These are phyloP conservation scores for Thymus quinquecostatus DNA, from an alignment of 257 asterid species.

Conservation along the genomic window DNA sequence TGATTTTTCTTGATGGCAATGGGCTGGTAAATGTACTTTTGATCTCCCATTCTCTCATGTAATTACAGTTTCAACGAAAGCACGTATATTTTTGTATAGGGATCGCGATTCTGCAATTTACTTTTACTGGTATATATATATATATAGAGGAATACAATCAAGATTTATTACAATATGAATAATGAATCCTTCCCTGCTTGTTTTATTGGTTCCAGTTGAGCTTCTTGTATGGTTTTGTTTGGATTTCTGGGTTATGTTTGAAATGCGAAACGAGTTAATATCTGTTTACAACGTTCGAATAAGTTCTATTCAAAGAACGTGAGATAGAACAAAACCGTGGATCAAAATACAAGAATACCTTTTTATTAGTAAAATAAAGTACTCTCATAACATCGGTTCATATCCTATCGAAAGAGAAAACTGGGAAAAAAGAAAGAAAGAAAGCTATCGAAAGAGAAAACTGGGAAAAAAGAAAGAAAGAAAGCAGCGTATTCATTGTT, in stretches of 20 bases:
- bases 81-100: conserved; percentile 26
- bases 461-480: not conserved
- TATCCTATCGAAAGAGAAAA: not conserved
- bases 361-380: not conserved
- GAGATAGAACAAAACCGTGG: too few species aligned
- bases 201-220: too few species aligned
- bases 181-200: conserved; percentile 17
- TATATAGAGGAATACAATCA: conserved; percentile 22
- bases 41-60: conserved; percentile 21
- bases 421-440: not conserved
- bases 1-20: not conserved
- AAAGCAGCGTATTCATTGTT: not conserved
- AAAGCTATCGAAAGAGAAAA: not conserved
- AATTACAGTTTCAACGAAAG: conserved; percentile 20
- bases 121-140: conserved; percentile 5
- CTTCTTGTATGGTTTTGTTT: not conserved
- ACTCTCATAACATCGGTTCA: not conserved
- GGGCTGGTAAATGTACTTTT: conserved; percentile 17
- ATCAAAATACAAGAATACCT: too few species aligned
- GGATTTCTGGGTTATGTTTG: not conserved
- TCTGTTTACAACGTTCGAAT: not conserved
- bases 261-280: not conserved
- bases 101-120: not conserved
- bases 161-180: conserved; percentile 27
- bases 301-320: too few species aligned